Conservation (phyloP, 2,329 filamentous ascomycete species). For the Cladophialophora exuberans region DNA sequence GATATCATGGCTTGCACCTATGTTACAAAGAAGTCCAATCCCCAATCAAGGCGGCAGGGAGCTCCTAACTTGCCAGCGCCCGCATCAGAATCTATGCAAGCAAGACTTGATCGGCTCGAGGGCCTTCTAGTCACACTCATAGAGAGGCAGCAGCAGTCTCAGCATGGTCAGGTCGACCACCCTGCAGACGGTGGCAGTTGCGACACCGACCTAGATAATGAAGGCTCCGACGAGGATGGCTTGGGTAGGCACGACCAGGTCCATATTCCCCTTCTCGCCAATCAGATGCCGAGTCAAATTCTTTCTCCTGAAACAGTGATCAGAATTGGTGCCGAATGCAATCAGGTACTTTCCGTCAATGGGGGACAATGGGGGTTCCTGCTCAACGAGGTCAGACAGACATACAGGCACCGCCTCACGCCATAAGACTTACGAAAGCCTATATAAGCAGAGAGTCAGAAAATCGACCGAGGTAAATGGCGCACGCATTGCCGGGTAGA, state of each 20-base stretch:
- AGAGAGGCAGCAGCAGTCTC: slow-evolving; percentile 76
- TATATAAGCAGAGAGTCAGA: too few relatives aligned
- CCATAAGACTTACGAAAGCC: slow-evolving; percentile 16
- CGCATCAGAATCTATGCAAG: slow-evolving; percentile 98
- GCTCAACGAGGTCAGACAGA: slow-evolving; percentile 73
- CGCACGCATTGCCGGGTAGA: too few relatives aligned
- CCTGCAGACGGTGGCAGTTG: slow-evolving; percentile 46
- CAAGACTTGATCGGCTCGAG: slow-evolving; percentile 92
- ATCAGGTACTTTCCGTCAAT: slow-evolving; percentile 77
- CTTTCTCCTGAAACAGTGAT: too few relatives aligned
- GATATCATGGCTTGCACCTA: slow-evolving; percentile 83
- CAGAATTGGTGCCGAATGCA: slow-evolving; percentile 74
- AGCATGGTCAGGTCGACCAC: slow-evolving; percentile 61
- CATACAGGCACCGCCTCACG: slow-evolving; percentile 67
- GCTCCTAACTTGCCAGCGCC: too few relatives aligned
- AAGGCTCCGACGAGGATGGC: slow-evolving; percentile 48
- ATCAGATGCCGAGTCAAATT: too few relatives aligned
- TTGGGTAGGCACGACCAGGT: slow-evolving; percentile 71
- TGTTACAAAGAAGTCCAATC: slow-evolving; percentile 69
- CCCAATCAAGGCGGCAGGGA: slow-evolving; percentile 60
- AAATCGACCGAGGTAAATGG: too few relatives aligned
- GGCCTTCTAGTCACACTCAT: slow-evolving; percentile 87
- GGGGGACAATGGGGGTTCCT: slow-evolving; percentile 82
- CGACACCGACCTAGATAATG: slow-evolving; percentile 30
- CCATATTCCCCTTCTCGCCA: too few relatives aligned